Evolutionary conservation across 2,329 filamentous ascomycete genomes (phyloP).

Genomic region (Aspergillus sp.): DNA sequence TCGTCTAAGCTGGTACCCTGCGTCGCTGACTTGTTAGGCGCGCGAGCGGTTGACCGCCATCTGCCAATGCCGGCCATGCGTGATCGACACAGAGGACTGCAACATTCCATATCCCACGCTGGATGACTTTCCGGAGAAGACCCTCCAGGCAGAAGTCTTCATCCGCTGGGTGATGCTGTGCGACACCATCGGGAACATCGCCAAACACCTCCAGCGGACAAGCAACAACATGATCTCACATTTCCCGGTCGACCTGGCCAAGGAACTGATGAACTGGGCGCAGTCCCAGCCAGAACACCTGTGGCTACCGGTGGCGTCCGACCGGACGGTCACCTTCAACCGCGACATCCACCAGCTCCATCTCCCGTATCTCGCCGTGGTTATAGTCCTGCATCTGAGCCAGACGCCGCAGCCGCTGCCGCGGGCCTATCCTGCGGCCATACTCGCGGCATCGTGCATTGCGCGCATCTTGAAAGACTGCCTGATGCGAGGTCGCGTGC

Average conservation of each 20-base stretch:
- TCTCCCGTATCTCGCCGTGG: conserved; percentile 43
- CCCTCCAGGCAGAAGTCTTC: conserved; percentile 39
- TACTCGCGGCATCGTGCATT: conserved; percentile 40
- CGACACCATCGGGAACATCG: conserved; percentile 40
- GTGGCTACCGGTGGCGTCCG: conserved; percentile 26
- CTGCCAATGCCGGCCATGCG: conserved; percentile 45
- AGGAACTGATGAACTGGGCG: conserved; percentile 38
- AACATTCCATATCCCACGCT: conserved; percentile 39
- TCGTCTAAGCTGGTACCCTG: background rate
- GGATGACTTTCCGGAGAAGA: conserved; percentile 37
- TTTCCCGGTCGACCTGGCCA: conserved; percentile 27
- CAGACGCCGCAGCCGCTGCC: conserved; percentile 35
- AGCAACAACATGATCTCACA: conserved; percentile 8
- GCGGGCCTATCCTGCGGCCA: conserved; percentile 36
- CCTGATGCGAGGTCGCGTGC: conserved; percentile 37
- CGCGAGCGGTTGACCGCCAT: conserved; percentile 42
- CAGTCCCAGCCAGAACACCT: conserved; percentile 34
- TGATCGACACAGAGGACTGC: conserved; percentile 45
- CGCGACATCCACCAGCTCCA: conserved; percentile 44
- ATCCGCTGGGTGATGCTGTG: conserved; percentile 45
- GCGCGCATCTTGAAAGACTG: conserved; percentile 41
- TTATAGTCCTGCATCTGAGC: conserved; percentile 42
- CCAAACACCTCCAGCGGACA: conserved; percentile 36
- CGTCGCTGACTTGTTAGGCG: conserved; percentile 8
- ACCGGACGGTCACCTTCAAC: conserved; percentile 34